Evolutionary conservation across 2,329 filamentous ascomycete genomes (phyloP), one percentile per base, ranked within the genome.

Genomic region (Claviceps purpurea): DNA sequence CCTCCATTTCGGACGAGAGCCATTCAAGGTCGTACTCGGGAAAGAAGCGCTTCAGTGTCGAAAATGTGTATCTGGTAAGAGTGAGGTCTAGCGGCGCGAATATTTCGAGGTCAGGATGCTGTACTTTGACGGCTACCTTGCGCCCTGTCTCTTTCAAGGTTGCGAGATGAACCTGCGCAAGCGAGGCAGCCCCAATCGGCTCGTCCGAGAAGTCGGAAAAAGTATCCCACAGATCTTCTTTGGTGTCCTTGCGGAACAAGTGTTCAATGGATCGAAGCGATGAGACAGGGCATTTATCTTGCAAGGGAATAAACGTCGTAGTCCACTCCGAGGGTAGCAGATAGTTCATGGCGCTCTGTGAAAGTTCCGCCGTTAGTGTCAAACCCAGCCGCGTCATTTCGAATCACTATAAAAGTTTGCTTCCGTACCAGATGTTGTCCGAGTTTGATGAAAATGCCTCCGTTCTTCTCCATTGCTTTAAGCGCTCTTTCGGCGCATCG

Each of bases 21-120:
- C 93, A 98, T 63, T 95, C 90, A 30, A 98, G 76, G 66, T 98
- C 93, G 67, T 98, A 98, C 60, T 97, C 90, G 2, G 94, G 94
- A 64, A 98, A 98, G 74, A 91, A 96, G 54, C 80, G 79, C 68
- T 95, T 95, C 55, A 98, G 72, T 0, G 85, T 93, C 11, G 84
- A 82, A 67, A 98, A 98, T 0, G 90, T 94, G 61, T 93, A 94
- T 40, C 79, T 74, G 5, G 93, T 98, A 55, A 98, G 73, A 2
- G 84, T 81, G 58, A 97, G 76, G 66, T 98, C 93, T 11, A 98
- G 74, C 26, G 83, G 86, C 16, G 89, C 85, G 88, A 89, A 98
- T 68, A 94, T 85, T 56, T 89, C 87, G 52, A 98, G 72, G 4
- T 81, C 78, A 1, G 93, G 93, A 69, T 98, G 93, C 65, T 98